phyloP scores from a whole-genome alignment of 2,329 filamentous ascomycete species.

The Teratosphaeria epicoccoides region DNA sequence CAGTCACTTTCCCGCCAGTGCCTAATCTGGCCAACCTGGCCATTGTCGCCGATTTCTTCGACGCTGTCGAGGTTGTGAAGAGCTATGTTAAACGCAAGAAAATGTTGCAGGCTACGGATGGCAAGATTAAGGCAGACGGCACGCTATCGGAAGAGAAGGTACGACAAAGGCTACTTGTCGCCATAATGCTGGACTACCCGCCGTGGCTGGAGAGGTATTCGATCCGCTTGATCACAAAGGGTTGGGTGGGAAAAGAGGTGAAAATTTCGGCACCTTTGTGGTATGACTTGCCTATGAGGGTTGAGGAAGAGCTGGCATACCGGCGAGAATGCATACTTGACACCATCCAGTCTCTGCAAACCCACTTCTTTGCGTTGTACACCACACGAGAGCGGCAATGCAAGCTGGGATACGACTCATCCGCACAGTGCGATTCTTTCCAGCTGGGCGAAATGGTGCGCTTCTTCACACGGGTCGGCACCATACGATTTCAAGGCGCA shows the following conservation, averaged over 20 bases:
- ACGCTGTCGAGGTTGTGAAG: slow-evolving; percentile 48
- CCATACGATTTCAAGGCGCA: slow-evolving; percentile 45
- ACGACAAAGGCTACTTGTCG: slow-evolving; percentile 59
- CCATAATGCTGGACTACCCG: slow-evolving; percentile 54
- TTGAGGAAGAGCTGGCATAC: slow-evolving; percentile 60
- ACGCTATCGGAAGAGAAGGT: slow-evolving; percentile 51
- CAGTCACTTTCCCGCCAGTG: slow-evolving; percentile 36
- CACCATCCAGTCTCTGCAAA: slow-evolving; percentile 58
- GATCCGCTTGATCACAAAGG: slow-evolving; percentile 54
- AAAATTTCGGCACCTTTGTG: slow-evolving; percentile 43
- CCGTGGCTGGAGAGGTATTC: slow-evolving; percentile 51
- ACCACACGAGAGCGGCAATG: slow-evolving; percentile 59
- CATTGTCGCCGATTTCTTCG: slow-evolving; percentile 63
- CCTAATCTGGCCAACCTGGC: slow-evolving; percentile 57
- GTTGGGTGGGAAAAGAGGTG: slow-evolving; percentile 47
- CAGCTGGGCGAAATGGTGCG: slow-evolving; percentile 69
- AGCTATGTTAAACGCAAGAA: slow-evolving; percentile 42
- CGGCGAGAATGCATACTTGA: slow-evolving; percentile 57
- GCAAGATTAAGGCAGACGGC: slow-evolving; percentile 30
- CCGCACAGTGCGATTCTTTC: slow-evolving; percentile 62
- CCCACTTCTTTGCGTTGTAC: slow-evolving; percentile 58
- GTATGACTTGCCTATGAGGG: slow-evolving; percentile 60
- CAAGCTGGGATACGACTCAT: slow-evolving; percentile 63
- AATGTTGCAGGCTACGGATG: slow-evolving; percentile 32
- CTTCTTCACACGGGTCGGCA: slow-evolving; percentile 53